Percentiles rank a stretch among this genome's conserved stretches.
These are phyloP conservation scores for Malus orientalis DNA, from an alignment of 306 rosid genomes.

Conservation along the genomic window DNA sequence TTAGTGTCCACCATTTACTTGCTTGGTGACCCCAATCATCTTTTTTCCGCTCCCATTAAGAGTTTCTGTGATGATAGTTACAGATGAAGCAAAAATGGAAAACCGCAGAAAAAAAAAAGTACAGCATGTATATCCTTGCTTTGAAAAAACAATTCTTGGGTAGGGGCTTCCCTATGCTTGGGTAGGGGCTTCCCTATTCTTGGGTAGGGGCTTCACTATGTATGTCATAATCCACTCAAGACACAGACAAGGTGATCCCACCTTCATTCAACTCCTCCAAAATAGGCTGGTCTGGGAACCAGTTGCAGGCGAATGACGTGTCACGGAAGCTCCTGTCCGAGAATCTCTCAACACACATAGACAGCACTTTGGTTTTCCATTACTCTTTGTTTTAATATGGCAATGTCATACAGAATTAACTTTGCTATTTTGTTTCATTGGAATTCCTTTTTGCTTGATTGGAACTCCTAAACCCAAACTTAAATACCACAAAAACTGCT, in stretches of 20 bases:
- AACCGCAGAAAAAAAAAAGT: too few relatives aligned
- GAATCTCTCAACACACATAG: too few relatives aligned
- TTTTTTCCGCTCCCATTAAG: neutral
- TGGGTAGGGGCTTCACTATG: neutral
- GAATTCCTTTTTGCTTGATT: conserved; percentile 2
- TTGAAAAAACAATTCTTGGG: neutral
- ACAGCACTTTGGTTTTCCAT: too few relatives aligned
- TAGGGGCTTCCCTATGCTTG: neutral
- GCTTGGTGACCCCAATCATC: neutral
- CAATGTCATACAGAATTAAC: neutral
- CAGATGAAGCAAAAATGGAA: too few relatives aligned
- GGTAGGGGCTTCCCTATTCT: too few relatives aligned
- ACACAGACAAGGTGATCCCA: neutral
- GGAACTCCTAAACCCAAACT: conserved; percentile 8
- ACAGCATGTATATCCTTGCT: too few relatives aligned
- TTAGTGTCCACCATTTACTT: neutral
- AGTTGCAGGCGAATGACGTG: neutral
- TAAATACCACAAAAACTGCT: neutral
- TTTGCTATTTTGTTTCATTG: neutral
- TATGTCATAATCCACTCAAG: neutral
- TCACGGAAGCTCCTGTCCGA: too few relatives aligned
- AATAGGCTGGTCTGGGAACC: neutral
- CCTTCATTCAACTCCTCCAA: neutral
- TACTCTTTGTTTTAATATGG: neutral
- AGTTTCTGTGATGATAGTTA: neutral